phyloP scores from a whole-genome alignment of 768 basidiomycete species.

The Lactifluus rugatus region DNA sequence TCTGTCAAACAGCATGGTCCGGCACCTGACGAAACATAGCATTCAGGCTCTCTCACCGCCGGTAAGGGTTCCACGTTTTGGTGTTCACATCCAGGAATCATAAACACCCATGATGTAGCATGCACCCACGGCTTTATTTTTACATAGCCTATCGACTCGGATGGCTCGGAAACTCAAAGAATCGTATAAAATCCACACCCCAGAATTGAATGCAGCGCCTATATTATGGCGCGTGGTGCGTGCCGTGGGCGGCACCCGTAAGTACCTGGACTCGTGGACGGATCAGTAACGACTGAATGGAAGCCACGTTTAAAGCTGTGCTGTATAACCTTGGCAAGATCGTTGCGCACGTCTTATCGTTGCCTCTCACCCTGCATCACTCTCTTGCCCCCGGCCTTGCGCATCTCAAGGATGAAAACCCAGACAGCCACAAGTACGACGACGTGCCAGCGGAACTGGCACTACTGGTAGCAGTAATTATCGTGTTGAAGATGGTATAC shows the following conservation, averaged over 20 bases:
- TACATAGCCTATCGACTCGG: slow-evolving; percentile 55
- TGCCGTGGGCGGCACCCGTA: slow-evolving; percentile 65
- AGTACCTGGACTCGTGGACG: slow-evolving; percentile 25
- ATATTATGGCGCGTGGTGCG: slow-evolving; percentile 70
- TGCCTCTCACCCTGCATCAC: slow-evolving; percentile 52
- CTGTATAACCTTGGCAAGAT: slow-evolving; percentile 58
- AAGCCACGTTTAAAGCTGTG: slow-evolving; percentile 36
- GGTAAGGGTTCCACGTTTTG: slow-evolving; percentile 34
- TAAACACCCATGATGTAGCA: slow-evolving; percentile 29
- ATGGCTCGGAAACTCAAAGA: slow-evolving; percentile 49
- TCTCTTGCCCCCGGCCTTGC: slow-evolving; percentile 37
- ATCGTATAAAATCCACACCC: slow-evolving; percentile 50
- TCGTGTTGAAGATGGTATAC: slow-evolving; percentile 78
- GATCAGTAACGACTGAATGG: slow-evolving; percentile 16
- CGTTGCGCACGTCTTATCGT: slow-evolving; percentile 42
- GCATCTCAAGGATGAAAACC: slow-evolving; percentile 31
- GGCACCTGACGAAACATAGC: slow-evolving; percentile 66
- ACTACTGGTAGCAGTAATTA: slow-evolving; percentile 47
- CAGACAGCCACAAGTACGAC: slow-evolving; percentile 45
- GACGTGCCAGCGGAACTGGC: slow-evolving; percentile 60
- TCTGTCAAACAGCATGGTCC: slow-evolving; percentile 50
- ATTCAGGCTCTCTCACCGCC: slow-evolving; percentile 57
- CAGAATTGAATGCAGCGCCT: slow-evolving; percentile 67
- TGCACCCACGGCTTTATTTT: slow-evolving; percentile 44
- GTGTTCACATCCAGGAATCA: neutral